Percentiles rank a stretch among this genome's conserved stretches.
Conservation (phyloP, 345 rosid species). For the Microthlaspi erraticum region DNA sequence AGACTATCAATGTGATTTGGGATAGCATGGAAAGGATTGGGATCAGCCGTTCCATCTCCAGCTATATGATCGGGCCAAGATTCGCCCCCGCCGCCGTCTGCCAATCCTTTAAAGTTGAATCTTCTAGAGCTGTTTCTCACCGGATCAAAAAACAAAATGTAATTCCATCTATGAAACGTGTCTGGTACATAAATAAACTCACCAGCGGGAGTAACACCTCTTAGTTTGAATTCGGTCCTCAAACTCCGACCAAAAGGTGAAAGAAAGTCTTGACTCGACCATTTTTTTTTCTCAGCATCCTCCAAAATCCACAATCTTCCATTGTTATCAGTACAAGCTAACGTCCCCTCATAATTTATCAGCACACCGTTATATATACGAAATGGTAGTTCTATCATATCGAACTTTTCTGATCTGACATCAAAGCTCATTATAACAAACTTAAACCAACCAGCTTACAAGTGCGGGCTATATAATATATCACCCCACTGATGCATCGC, state of each 20-base stretch:
- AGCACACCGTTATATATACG: not conserved
- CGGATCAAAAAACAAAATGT: too few relatives aligned
- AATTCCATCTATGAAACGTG: too few relatives aligned
- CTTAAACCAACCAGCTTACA: not conserved
- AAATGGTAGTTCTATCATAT: not conserved
- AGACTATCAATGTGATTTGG: too few relatives aligned
- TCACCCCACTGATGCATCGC: conserved; percentile 10
- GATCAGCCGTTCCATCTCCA: too few relatives aligned
- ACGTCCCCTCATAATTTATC: not conserved
- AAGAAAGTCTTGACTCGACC: not conserved
- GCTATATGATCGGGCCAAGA: too few relatives aligned
- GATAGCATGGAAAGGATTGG: too few relatives aligned
- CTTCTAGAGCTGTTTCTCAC: too few relatives aligned
- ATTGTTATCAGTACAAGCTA: not conserved
- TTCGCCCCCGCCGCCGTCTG: too few relatives aligned
- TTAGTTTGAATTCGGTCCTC: too few relatives aligned
- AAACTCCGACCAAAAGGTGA: not conserved
- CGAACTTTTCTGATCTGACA: not conserved
- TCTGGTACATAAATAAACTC: too few relatives aligned
- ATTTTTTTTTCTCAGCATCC: not conserved
- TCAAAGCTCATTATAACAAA: conserved; percentile 20
- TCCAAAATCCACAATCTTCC: conserved; percentile 6
- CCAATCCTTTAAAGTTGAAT: too few relatives aligned
- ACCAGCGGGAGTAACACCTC: too few relatives aligned
- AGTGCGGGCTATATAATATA: conserved; percentile 4